These are phyloP conservation scores for Lagerstroemia speciosa DNA, from an alignment of 345 rosid species.

Conservation along the genomic window DNA sequence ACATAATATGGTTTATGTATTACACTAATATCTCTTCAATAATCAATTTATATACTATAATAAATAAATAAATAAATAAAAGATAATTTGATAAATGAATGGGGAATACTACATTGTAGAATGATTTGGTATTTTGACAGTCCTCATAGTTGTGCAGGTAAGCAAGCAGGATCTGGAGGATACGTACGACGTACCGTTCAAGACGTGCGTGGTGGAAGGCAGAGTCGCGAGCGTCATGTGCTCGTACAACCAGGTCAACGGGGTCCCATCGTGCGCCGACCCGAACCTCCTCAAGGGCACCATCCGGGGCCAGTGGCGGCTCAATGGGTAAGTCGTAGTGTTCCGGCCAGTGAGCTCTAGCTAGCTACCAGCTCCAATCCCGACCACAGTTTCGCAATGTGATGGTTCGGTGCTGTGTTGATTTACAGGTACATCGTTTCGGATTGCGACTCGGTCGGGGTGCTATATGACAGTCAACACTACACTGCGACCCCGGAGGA, in stretches of 20 bases:
- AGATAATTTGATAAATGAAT: background rate
- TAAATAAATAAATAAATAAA: no score
- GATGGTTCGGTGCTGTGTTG: no score
- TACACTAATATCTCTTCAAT: no score
- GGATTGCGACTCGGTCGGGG: constrained; percentile 82
- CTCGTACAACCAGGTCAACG: constrained; percentile 93
- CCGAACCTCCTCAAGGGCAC: constrained; percentile 61
- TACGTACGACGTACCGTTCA: constrained; percentile 82
- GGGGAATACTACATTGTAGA: background rate
- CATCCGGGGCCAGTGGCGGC: constrained; percentile 85
- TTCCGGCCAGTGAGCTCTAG: background rate
- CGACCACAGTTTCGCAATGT: no score
- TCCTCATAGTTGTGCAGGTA: constrained; percentile 33
- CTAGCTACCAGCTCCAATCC: no score
- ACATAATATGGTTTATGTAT: background rate
- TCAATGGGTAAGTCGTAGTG: constrained; percentile 46
- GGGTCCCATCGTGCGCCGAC: constrained; percentile 93
- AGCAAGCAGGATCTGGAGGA: constrained; percentile 88
- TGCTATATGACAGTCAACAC: constrained; percentile 64
- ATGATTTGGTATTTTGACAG: background rate
- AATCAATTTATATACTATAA: no score
- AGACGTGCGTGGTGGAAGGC: constrained; percentile 76
- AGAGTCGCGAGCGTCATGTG: constrained; percentile 95
- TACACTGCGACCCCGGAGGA: constrained; percentile 71
- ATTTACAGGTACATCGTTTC: constrained; percentile 70